Evolutionary conservation across 345 rosid genomes (phyloP), one percentile per base, ranked within the genome.

Genomic region (Gossypium herbaceum): DNA sequence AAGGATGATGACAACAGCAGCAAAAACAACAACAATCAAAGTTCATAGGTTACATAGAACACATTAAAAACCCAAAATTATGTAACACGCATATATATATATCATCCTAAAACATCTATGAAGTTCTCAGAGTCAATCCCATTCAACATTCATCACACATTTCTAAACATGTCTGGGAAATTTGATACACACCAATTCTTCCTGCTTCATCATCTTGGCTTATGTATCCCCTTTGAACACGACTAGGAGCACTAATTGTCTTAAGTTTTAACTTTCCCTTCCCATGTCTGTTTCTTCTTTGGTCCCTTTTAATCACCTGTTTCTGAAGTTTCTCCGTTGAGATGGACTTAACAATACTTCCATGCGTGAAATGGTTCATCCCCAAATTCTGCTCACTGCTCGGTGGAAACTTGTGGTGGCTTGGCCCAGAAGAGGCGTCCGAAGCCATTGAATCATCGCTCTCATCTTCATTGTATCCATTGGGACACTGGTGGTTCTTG

Each of bases 401-500:
- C 68, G 71, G 47, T 59, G 77, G 71, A 77, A 81, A 57, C 73
- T 87, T 78, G 2, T 41, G 84, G 58, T 79, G 86, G 58, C 85
- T 83, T 75, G 89, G 91, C 12, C 92, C 89, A 4, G 94, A 90
- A 20, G 92, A 88, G 51, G 94, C 94, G 76, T 90, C 94, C 34
- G 92, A 90, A 52, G 87, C 84, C 94, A 90, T 87, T 0, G 94
- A 90, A 52, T 88, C 92, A 82, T 88, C 94, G 55, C 89, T 88
- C 72, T 85, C 85, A 58, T 71, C 77, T 61, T 62, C 74, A 75
- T 64, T 41, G 70, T 69, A 52, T 22, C 68, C 67, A 12, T 76
- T 45, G 50, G 50, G 50, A 45, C 50, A 8, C 12, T 47, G 6
- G 9, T 2, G 41, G 27, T 59, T 59, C 41, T 59, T 59, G 64